Evolutionary conservation across 768 basidiomycete genomes (phyloP).

Genomic region (Termitomyces eurrhizus): DNA sequence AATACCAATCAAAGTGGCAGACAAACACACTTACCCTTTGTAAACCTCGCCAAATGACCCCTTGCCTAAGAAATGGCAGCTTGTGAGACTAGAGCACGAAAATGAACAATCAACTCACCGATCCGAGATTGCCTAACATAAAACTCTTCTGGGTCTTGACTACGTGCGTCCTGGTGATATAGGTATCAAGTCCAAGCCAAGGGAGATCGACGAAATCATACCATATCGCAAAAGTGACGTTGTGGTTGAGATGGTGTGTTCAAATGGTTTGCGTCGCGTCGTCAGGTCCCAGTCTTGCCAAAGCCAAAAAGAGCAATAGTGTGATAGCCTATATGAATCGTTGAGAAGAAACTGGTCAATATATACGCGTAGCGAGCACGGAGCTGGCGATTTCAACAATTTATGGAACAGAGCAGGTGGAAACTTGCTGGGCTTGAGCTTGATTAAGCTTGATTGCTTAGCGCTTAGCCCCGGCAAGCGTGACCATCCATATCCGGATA

Average conservation of each 20-base stretch:
- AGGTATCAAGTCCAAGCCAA: slow-evolving; percentile 21
- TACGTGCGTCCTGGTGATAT: slow-evolving; percentile 13
- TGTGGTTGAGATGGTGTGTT: slow-evolving; percentile 4
- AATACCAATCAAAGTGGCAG: not conserved
- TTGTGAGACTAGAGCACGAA: slow-evolving; percentile 6
- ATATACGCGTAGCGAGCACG: not conserved
- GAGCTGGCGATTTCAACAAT: not conserved
- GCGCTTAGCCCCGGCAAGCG: slow-evolving; percentile 19
- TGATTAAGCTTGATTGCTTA: slow-evolving; percentile 13
- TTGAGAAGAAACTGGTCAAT: not conserved
- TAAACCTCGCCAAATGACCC: slow-evolving; percentile 99
- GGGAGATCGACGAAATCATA: slow-evolving; percentile 21
- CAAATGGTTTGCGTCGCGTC: slow-evolving; percentile 30
- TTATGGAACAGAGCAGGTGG: slow-evolving; percentile 12
- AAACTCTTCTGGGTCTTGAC: slow-evolving; percentile 91
- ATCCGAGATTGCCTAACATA: slow-evolving; percentile 98
- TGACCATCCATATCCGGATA: slow-evolving; percentile 17
- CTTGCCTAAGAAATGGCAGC: slow-evolving; percentile 58
- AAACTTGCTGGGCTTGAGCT: not conserved
- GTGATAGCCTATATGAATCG: not conserved
- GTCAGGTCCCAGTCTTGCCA: slow-evolving; percentile 17
- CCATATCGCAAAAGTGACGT: slow-evolving; percentile 23
- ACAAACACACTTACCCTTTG: slow-evolving; percentile 68
- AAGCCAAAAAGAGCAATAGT: slow-evolving; percentile 1
- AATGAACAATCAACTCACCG: slow-evolving; percentile 47